These are phyloP conservation scores for Margaritispora aquatica DNA, from an alignment of 495 filamentous ascomycete species.

Conservation along the genomic window DNA sequence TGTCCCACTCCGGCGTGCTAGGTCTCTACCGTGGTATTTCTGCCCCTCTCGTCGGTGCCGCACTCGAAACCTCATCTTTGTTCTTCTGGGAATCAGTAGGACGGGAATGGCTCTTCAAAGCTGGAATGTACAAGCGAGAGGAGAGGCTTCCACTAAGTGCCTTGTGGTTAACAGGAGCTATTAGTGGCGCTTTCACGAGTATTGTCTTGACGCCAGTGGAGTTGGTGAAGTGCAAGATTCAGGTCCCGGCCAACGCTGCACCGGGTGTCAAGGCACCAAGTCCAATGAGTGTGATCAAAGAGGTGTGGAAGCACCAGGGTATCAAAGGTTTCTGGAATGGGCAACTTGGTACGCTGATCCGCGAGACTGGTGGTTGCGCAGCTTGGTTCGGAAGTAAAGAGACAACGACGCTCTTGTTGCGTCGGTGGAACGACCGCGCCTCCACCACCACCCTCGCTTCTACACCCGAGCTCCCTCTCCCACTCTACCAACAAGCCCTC, in stretches of 20 bases:
- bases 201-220: constrained; percentile 92
- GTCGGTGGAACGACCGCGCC: constrained; percentile 27
- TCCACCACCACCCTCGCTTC: not conserved
- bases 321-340: constrained; percentile 89
- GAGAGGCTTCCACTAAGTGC: constrained; percentile 60
- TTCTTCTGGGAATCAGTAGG: constrained; percentile 83
- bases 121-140: constrained; percentile 45
- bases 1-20: constrained; percentile 63
- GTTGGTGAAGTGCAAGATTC: constrained; percentile 97
- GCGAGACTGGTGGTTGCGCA: constrained; percentile 87
- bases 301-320: constrained; percentile 76
- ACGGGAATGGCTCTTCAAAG: constrained; percentile 48
- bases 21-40: constrained; percentile 92
- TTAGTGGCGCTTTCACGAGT: constrained; percentile 85
- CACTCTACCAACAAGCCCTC: constrained; percentile 74
- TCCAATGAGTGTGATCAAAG: constrained; percentile 48
- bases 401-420: constrained; percentile 62
- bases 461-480: constrained; percentile 32
- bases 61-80: constrained; percentile 85
- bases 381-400: constrained; percentile 97
- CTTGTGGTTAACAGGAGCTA: constrained; percentile 69
- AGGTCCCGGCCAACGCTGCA: constrained; percentile 53
- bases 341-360: constrained; percentile 85
- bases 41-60: constrained; percentile 85
- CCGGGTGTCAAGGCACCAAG: constrained; percentile 20